Evolutionary conservation across 2,329 filamentous ascomycete species (phyloP).

Genomic region (Calonectria ilicicola): DNA sequence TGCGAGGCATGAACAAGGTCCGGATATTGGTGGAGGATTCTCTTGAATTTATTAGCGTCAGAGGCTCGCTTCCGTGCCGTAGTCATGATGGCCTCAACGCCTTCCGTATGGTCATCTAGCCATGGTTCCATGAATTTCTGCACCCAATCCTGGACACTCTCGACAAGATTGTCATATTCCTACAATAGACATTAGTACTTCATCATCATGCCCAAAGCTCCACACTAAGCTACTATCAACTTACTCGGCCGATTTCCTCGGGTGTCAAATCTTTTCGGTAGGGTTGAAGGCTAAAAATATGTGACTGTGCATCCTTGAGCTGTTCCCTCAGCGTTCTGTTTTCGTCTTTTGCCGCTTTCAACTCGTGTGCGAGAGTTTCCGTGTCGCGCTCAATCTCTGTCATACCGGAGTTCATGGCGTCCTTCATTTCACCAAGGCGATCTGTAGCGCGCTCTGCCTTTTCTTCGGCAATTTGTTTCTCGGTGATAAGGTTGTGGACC

Average conservation of each 20-base stretch:
- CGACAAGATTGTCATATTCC: constrained; percentile 52
- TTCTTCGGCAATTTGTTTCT: constrained; percentile 47
- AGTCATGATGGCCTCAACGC: constrained; percentile 36
- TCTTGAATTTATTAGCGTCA: constrained; percentile 43
- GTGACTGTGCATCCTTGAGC: constrained; percentile 51
- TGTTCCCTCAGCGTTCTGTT: constrained; percentile 45
- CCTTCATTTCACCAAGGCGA: constrained; percentile 39
- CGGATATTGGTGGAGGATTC: constrained; percentile 41
- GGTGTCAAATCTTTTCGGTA: constrained; percentile 53
- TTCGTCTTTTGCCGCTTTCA: constrained; percentile 42
- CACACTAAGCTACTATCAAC: neutral
- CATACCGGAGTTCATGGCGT: constrained; percentile 36
- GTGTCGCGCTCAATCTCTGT: constrained; percentile 39
- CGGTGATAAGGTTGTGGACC: constrained; percentile 30
- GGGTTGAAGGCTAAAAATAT: constrained; percentile 56
- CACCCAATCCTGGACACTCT: constrained; percentile 50
- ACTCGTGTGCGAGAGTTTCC: constrained; percentile 33
- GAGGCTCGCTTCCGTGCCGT: constrained; percentile 36
- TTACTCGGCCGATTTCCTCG: constrained; percentile 51
- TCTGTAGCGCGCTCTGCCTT: constrained; percentile 42
- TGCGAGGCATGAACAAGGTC: constrained; percentile 48
- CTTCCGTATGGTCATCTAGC: constrained; percentile 43
- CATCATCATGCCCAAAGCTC: neutral
- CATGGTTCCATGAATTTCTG: constrained; percentile 48
- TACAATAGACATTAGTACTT: constrained; percentile 32